These are phyloP conservation scores for Fusarium guadeloupense DNA, from an alignment of 2,329 filamentous ascomycete genomes.

Conservation along the genomic window DNA sequence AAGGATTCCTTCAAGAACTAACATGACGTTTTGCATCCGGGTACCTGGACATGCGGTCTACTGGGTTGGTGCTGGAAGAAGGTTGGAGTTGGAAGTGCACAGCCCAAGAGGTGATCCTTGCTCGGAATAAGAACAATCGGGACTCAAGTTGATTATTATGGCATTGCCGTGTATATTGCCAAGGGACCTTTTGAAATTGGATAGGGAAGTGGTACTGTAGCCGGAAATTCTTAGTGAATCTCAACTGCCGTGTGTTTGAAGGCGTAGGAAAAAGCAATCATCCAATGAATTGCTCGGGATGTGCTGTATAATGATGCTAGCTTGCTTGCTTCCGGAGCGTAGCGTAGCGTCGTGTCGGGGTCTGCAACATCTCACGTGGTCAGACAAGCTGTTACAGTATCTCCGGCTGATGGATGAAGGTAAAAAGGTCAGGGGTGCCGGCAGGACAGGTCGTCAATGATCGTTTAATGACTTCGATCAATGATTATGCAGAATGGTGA, in stretches of 20 bases:
- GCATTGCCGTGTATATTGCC: not conserved
- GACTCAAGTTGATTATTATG: not conserved
- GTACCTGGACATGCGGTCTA: slow-evolving; percentile 8
- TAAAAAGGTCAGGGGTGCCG: not conserved
- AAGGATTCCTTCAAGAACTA: not conserved
- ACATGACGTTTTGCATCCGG: slow-evolving; percentile 15
- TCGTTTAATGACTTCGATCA: slow-evolving; percentile 11
- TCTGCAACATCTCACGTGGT: slow-evolving; percentile 29
- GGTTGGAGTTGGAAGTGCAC: slow-evolving; percentile 13
- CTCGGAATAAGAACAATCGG: not conserved
- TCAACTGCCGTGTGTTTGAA: not conserved
- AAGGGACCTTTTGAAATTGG: not conserved
- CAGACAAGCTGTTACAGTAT: slow-evolving; percentile 13
- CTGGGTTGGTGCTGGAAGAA: not conserved
- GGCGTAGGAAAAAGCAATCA: not conserved
- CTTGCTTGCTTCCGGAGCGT: slow-evolving; percentile 12
- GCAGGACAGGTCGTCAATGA: not conserved
- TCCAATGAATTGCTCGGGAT: slow-evolving; percentile 1
- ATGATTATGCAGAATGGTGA: slow-evolving; percentile 29
- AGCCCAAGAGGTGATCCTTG: slow-evolving; percentile 1
- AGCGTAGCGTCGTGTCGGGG: too few relatives aligned
- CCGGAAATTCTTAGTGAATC: too few relatives aligned
- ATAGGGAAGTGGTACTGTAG: not conserved
- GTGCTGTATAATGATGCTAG: slow-evolving; percentile 8
- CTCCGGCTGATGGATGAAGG: too few relatives aligned